phyloP scores from a whole-genome alignment of 148 eudicot species.

The Vaccinium corymbosum region DNA sequence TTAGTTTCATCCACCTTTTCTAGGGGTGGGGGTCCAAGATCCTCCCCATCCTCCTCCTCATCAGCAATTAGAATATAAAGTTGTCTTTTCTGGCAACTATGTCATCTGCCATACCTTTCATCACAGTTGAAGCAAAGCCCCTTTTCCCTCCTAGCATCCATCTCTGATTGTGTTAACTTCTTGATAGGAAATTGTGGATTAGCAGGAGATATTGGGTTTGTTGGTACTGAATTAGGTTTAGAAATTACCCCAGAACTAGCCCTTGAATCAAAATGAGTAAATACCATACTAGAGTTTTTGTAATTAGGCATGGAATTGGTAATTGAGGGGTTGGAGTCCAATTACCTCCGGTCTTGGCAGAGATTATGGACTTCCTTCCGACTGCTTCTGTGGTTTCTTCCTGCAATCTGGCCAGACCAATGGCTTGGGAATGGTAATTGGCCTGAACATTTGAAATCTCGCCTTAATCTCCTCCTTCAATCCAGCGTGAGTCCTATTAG shows the following conservation, averaged over 20 bases:
- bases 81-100: neutral
- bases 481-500: neutral
- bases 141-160: neutral
- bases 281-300: neutral
- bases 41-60: neutral
- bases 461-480: neutral
- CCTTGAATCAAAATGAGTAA: too few relatives aligned
- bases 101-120: neutral
- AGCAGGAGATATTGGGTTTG: fast-evolving
- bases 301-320: too few relatives aligned
- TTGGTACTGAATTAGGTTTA: too few relatives aligned
- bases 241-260: neutral
- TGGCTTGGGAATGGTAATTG: neutral
- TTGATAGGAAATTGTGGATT: neutral
- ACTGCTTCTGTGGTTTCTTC: neutral
- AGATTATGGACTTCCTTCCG: neutral
- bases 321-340: neutral
- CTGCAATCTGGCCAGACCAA: neutral
- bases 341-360: too few relatives aligned
- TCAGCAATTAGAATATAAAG: neutral
- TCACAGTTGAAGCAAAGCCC: neutral
- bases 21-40: too few relatives aligned
- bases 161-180: neutral
- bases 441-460: neutral
- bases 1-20: neutral